A percentile compares a stretch with the other conserved stretches of the same genome.
Conservation (phyloP, 2,329 filamentous ascomycete genomes). For the Basipetospora sp. region DNA sequence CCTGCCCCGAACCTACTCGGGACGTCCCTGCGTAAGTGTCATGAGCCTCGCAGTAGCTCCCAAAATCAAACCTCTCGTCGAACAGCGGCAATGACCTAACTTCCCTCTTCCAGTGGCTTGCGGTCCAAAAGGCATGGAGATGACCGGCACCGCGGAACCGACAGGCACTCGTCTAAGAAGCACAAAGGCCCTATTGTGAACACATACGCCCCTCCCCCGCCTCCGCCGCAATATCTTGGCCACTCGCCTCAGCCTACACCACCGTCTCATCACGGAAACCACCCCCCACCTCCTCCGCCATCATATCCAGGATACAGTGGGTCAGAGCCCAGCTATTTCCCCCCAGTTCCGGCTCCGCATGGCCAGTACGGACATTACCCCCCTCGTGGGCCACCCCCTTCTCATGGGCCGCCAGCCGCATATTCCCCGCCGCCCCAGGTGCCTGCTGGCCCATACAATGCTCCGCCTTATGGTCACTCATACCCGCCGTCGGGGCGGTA, state of each 20-base stretch:
- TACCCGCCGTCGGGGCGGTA: background rate
- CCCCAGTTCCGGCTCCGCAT: conserved; percentile 12
- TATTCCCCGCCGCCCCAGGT: conserved; percentile 10
- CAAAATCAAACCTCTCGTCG: too few species aligned
- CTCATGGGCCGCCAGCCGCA: conserved; percentile 12
- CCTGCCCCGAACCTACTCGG: conserved; percentile 36
- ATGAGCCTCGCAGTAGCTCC: too few species aligned
- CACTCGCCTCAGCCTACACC: conserved; percentile 4
- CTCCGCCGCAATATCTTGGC: conserved; percentile 8
- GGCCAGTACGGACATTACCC: conserved; percentile 14
- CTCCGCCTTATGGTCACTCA: conserved; percentile 8
- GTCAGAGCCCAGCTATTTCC: conserved; percentile 15
- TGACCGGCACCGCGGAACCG: background rate
- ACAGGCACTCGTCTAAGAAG: conserved; percentile 1
- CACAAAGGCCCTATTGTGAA: conserved; percentile 20
- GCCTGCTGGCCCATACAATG: conserved; percentile 8
- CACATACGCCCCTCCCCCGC: conserved; percentile 18
- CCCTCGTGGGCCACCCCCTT: conserved; percentile 9
- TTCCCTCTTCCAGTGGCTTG: conserved; percentile 18
- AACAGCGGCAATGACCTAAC: too few species aligned
- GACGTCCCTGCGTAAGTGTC: conserved; percentile 36
- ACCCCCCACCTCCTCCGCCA: conserved; percentile 12
- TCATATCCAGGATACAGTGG: conserved; percentile 13
- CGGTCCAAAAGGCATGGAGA: background rate
- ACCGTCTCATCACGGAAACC: conserved; percentile 13